Conservation (phyloP, 805 yeast genomes). For the Babjeviella inositovora region DNA sequence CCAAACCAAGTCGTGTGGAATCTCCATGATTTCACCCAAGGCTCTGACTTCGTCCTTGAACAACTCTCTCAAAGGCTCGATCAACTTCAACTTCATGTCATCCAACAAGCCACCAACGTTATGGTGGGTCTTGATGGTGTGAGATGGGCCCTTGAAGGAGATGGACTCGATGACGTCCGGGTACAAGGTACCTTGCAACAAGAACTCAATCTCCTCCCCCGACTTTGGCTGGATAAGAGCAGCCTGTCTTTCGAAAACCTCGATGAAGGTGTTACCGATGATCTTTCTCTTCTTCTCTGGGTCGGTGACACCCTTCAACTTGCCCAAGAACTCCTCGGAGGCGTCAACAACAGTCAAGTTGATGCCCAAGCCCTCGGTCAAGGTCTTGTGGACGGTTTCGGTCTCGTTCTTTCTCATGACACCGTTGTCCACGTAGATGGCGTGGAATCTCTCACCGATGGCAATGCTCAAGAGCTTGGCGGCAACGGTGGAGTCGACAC, state of each 20-base stretch:
- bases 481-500: constrained; percentile 98
- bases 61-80: constrained; percentile 96
- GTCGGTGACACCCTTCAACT: constrained; percentile 87
- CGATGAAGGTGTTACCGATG: constrained; percentile 95
- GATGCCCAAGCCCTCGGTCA: constrained; percentile 88
- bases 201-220: constrained; percentile 81
- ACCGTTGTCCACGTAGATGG: constrained; percentile 95
- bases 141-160: constrained; percentile 98
- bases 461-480: constrained; percentile 97
- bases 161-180: constrained; percentile 98
- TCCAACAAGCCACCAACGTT: constrained; percentile 97
- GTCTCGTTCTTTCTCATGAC: constrained; percentile 94
- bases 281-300: constrained; percentile 98
- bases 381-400: constrained; percentile 69
- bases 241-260: constrained; percentile 93
- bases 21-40: constrained; percentile 86
- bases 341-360: constrained; percentile 93
- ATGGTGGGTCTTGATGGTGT: constrained; percentile 98
- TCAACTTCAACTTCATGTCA: constrained; percentile 94
- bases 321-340: constrained; percentile 69
- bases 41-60: constrained; percentile 98
- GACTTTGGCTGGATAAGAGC: constrained; percentile 78
- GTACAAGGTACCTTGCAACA: constrained; percentile 93
- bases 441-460: constrained; percentile 97
- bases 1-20: constrained; percentile 96